A percentile compares a stretch with the other conserved stretches of the same genome.
phyloP scores from a whole-genome alignment of 768 basidiomycete genomes.

The Pulveroboletus sp. region DNA sequence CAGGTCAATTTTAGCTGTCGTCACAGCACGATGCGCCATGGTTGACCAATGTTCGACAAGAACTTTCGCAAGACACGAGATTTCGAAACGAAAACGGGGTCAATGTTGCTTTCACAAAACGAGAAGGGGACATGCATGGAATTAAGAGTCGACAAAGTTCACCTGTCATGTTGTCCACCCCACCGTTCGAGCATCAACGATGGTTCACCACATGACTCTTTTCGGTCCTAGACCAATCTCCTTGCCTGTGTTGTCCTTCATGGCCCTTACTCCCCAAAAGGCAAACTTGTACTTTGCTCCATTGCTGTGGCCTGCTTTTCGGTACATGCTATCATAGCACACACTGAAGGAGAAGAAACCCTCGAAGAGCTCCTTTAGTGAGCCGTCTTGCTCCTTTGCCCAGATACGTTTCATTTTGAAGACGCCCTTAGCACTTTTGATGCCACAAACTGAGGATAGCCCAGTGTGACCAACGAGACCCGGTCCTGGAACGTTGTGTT shows the following conservation, averaged over 20 bases:
- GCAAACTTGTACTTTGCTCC: constrained; percentile 27
- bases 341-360: constrained; percentile 36
- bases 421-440: constrained; percentile 30
- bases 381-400: constrained; percentile 19
- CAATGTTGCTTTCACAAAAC: constrained; percentile 2
- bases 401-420: constrained; percentile 36
- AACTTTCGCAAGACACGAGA: background rate
- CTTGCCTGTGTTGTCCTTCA: constrained; percentile 29
- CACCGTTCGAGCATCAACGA: background rate
- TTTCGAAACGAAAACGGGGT: constrained; percentile 1
- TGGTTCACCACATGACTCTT: constrained; percentile 11
- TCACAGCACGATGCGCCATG: background rate
- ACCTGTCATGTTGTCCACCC: background rate
- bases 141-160: background rate
- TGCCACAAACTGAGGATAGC: constrained; percentile 28
- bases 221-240: constrained; percentile 32
- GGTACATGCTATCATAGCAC: constrained; percentile 31
- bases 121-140: background rate
- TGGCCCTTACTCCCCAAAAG: constrained; percentile 38
- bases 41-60: background rate
- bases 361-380: constrained; percentile 35
- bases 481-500: constrained; percentile 17
- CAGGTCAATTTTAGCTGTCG: background rate
- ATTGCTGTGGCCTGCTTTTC: constrained; percentile 33
- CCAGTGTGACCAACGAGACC: constrained; percentile 28